Evolutionary conservation across 805 yeast genomes (phyloP), one percentile per base, ranked within the genome.

Genomic region (Kurtzmaniella fragi): DNA sequence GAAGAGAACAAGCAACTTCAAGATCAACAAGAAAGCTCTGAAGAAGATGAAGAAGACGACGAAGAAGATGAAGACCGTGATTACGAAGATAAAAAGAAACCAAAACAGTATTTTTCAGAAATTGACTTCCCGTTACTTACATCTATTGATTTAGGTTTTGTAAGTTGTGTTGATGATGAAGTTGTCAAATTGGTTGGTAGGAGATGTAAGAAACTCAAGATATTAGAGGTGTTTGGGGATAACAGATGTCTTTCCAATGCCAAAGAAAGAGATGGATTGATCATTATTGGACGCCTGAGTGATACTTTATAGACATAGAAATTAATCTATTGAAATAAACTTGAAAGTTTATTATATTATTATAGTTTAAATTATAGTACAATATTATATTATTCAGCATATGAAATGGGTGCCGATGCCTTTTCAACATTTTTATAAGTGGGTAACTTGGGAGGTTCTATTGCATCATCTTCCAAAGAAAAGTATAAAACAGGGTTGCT

Each of bases 161-260:
- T 88, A 2, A 67, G 95, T 30, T 67, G 78, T 15, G 74, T 87
- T 10, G 88, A 88, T 53, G 87, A 91, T 57, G 73, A 70, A 14
- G 73, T 78, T 0, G 56, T 90, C n/a, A 75, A 74, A 17, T 52
- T 72, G 23, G 48, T 88, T 15, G 73, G 84, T 2, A 61, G 71
- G 20, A 70, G 74, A 9, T 85, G 93, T 45, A 74, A 80, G 0
- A 75, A 75, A 34, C 60, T 91, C 41, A 70, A 72, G 34, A 69
- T 84, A 12, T 54, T 91, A 40, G 95, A 87, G 50, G 90, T 87
- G 12, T 88, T 82, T 56, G 96, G 96, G 1, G 70, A 83, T 53
- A 85, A 84, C 53, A 65, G 78, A 49, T 77, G 88, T 42, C 77
- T 89, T 1, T 62, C 70, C 7, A 66, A 67, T 17, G 82, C 85